phyloP scores from a whole-genome alignment of 495 filamentous ascomycete species.

The Penicillium egyptiacum region DNA sequence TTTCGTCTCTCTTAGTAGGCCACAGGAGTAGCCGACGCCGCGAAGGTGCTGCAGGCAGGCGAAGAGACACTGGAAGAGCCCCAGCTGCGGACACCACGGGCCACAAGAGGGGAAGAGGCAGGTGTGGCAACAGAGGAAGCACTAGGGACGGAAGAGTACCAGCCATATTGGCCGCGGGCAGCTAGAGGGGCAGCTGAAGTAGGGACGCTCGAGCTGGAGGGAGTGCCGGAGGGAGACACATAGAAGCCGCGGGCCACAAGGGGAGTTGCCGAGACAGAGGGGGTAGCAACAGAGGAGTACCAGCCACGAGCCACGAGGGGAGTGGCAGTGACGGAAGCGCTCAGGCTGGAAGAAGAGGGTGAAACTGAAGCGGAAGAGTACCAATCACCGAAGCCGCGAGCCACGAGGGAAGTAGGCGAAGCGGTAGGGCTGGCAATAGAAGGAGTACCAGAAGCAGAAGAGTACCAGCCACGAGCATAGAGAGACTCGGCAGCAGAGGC shows the following conservation, averaged over 20 bases:
- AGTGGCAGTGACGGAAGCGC: background rate
- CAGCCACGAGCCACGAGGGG: slow-evolving; percentile 8
- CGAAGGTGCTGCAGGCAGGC: slow-evolving; percentile 10
- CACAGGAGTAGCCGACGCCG: slow-evolving; percentile 11
- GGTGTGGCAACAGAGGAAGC: slow-evolving; percentile 8
- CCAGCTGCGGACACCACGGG: slow-evolving; percentile 8
- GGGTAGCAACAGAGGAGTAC: slow-evolving; percentile 11
- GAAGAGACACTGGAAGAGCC: slow-evolving; percentile 17
- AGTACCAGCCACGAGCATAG: slow-evolving; percentile 13
- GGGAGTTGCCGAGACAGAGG: background rate
- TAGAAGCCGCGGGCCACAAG: slow-evolving; percentile 11
- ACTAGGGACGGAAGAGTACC: slow-evolving; percentile 8
- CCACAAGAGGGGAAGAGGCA: background rate
- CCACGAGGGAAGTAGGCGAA: slow-evolving; percentile 15
- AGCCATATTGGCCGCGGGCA: slow-evolving; percentile 8
- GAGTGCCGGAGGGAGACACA: background rate
- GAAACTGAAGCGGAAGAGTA: slow-evolving; percentile 7
- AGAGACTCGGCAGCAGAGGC: slow-evolving; percentile 11
- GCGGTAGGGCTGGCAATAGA: background rate
- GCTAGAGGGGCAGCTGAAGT: slow-evolving; percentile 13
- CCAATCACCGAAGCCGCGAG: slow-evolving; percentile 10
- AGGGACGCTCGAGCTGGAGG: slow-evolving; percentile 6
- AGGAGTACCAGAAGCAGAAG: slow-evolving; percentile 9
- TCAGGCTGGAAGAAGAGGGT: slow-evolving; percentile 6
- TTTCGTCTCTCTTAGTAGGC: slow-evolving; percentile 9